Evolutionary conservation across 2,329 filamentous ascomycete species (phyloP).

Genomic region (Chaetomiaceae sp.): DNA sequence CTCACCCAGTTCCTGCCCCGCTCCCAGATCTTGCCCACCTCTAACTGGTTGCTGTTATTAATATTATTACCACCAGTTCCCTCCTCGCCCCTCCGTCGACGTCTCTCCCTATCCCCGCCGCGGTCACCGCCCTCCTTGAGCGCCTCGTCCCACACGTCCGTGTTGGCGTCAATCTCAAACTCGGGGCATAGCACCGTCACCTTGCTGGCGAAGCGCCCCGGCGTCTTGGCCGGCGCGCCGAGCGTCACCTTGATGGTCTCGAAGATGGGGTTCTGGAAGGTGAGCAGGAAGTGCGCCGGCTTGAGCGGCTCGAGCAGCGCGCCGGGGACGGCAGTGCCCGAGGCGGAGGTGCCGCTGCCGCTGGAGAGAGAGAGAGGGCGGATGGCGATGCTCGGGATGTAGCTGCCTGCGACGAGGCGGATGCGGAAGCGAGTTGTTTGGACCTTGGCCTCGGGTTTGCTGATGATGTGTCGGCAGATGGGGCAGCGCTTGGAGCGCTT

Average conservation of each 20-base stretch:
- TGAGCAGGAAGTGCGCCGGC: constrained; percentile 76
- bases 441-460: constrained; percentile 89
- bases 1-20: constrained; percentile 90
- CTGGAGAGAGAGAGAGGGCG: constrained; percentile 49
- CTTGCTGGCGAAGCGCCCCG: constrained; percentile 68
- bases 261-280: constrained; percentile 90
- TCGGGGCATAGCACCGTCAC: constrained; percentile 93
- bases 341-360: constrained; percentile 16
- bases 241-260: constrained; percentile 83
- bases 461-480: constrained; percentile 88
- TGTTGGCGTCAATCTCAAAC: constrained; percentile 91
- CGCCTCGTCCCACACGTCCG: constrained; percentile 83
- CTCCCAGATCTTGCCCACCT: constrained; percentile 96
- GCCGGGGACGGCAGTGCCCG: constrained; percentile 26
- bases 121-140: constrained; percentile 48
- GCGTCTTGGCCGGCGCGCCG: constrained; percentile 75
- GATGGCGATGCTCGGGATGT: constrained; percentile 79
- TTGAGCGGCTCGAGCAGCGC: constrained; percentile 47
- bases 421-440: constrained; percentile 88
- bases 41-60: constrained; percentile 56
- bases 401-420: constrained; percentile 78
- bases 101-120: constrained; percentile 24
- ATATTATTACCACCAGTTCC: constrained; percentile 31
- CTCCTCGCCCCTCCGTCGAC: constrained; percentile 37
- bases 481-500: constrained; percentile 93